phyloP scores from a whole-genome alignment of 768 basidiomycete species.

The Lentinula edodes region DNA sequence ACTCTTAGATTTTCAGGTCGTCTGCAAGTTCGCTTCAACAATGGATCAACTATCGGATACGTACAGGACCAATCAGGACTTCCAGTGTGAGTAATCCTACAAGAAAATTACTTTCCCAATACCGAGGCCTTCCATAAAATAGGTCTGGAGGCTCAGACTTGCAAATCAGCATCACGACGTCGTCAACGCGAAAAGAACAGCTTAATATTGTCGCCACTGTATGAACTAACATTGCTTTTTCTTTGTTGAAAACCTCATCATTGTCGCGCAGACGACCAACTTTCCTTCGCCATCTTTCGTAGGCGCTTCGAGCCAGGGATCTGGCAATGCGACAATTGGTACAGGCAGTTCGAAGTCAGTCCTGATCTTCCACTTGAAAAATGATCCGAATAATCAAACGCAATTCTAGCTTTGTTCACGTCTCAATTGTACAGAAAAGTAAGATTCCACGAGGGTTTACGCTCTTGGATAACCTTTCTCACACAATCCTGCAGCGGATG shows the following conservation, averaged over 20 bases:
- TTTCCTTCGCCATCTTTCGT: slow-evolving; percentile 33
- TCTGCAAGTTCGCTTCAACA: slow-evolving; percentile 27
- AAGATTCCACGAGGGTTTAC: slow-evolving; percentile 5
- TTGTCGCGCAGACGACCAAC: slow-evolving; percentile 26
- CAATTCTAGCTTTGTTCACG: slow-evolving; percentile 23
- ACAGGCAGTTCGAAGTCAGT: slow-evolving; percentile 1
- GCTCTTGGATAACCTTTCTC: neutral
- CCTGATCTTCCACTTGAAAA: neutral
- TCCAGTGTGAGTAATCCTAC: neutral
- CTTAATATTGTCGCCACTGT: slow-evolving; percentile 34
- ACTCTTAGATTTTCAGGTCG: slow-evolving; percentile 24
- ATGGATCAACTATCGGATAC: slow-evolving; percentile 25
- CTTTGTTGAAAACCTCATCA: neutral
- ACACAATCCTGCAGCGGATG: slow-evolving; percentile 20
- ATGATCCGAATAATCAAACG: neutral
- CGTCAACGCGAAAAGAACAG: slow-evolving; percentile 16
- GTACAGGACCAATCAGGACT: slow-evolving; percentile 24
- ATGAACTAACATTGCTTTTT: slow-evolving; percentile 9
- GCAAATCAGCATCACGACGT: slow-evolving; percentile 24
- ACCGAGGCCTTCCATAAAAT: slow-evolving; percentile 23
- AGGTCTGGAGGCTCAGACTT: slow-evolving; percentile 25
- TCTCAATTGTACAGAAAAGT: slow-evolving; percentile 34
- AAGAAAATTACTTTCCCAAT: neutral
- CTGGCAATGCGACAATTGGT: neutral
- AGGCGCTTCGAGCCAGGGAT: slow-evolving; percentile 25